Conservation (phyloP, 116 monocot species). For the Iris pallida region DNA sequence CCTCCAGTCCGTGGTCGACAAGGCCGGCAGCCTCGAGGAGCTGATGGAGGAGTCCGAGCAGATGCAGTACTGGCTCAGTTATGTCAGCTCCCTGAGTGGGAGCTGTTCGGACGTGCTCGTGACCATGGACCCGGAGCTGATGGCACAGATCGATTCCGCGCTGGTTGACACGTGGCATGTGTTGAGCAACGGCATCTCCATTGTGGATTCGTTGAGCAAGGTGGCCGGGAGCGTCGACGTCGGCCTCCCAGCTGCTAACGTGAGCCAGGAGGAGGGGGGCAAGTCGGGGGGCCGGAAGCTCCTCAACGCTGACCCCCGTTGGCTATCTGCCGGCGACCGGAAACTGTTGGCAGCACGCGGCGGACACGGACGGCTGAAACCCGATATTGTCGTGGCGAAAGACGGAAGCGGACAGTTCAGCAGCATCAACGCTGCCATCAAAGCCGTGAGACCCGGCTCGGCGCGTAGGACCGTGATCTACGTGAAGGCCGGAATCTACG, state of each 20-base stretch:
- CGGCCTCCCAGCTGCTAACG: slow-evolving; percentile 6
- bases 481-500: slow-evolving; percentile 69
- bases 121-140: slow-evolving; percentile 38
- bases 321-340: slow-evolving; percentile 50
- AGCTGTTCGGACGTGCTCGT: slow-evolving; percentile 75
- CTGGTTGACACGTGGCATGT: slow-evolving; percentile 38
- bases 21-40: background rate
- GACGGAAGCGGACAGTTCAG: slow-evolving; percentile 80
- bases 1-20: slow-evolving; percentile 25
- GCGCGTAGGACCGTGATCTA: slow-evolving; percentile 53
- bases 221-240: slow-evolving; percentile 13
- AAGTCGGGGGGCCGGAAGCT: slow-evolving; percentile 1
- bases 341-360: slow-evolving; percentile 32
- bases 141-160: slow-evolving; percentile 27
- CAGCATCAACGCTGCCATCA: slow-evolving; percentile 59
- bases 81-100: slow-evolving; percentile 48
- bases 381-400: slow-evolving; percentile 72
- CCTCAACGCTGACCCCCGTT: slow-evolving; percentile 22
- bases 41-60: slow-evolving; percentile 22
- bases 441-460: slow-evolving; percentile 31
- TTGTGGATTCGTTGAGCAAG: slow-evolving; percentile 26
- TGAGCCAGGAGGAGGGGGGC: background rate
- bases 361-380: slow-evolving; percentile 4
- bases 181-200: slow-evolving; percentile 69
- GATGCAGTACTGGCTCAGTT: slow-evolving; percentile 62